Evolutionary conservation across 176 grass and related monocot genomes (phyloP), one percentile per base, ranked within the genome.

Genomic region (Juncus inflexus): DNA sequence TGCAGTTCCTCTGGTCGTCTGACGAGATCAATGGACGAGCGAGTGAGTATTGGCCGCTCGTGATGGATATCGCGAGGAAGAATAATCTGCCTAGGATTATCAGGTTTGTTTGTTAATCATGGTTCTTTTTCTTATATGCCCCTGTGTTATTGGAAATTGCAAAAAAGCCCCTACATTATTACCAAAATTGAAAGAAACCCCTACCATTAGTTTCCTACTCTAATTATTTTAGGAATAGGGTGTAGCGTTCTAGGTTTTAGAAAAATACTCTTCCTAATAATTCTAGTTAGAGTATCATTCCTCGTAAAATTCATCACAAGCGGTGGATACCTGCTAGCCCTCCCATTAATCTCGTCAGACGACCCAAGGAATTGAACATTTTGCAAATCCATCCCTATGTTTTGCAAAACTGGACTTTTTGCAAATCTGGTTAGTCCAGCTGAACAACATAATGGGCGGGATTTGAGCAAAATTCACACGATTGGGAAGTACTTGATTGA

Each of bases 361-460:
- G 87, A 87, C 91, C 91, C 90, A 15, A 96, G 63, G 69, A 96
- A 90, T 51, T 87, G 78, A 10, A 96, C 91, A 0, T 83, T 89
- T 2, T 87, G 76, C 2, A 76, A 84, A 37, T 90, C 60, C 91
- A 96, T 96, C 42, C 91, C 87, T 28, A 28, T 28, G 19, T 28
- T 28, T 28, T 28, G 19, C 12, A 77, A 12, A 68, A 78, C 87
- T 35, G 87, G 87, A 49, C 90, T 81, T 38, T 87, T 69, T 15
- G 87, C 90, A 8, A 85, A 90, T 90, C 58, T 96, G 84, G 91
- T 96, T 96, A 39, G 91, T 83, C 0, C 84, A 96, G 58, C 73
- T 96, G 52, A 96, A 96, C 58, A 90, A 90, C 59, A 96, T 90
- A 64, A 96, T 96, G 87, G 87, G 81, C 0, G 87, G 91, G 91